A percentile compares a stretch with the other conserved stretches of the same genome.
Conservation (phyloP, 352 stramenopile species). For the Aphanomyces astaci region DNA sequence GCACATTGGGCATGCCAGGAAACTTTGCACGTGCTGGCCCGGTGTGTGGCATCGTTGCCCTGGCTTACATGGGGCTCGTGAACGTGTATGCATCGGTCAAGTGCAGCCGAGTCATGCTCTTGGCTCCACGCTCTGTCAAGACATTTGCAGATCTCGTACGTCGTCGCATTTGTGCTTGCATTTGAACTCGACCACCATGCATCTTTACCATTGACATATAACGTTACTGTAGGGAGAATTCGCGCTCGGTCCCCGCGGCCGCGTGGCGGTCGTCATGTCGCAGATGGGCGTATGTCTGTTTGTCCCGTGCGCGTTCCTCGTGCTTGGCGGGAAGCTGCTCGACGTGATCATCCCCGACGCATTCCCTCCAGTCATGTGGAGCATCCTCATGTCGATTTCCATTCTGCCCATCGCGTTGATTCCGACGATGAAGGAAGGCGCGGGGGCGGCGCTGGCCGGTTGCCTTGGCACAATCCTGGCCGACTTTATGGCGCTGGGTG, state of each 20-base stretch:
- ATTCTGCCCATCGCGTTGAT: slow-evolving; percentile 17
- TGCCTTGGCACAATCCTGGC: slow-evolving; percentile 23
- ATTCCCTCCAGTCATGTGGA: slow-evolving; percentile 17
- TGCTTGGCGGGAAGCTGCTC: slow-evolving; percentile 21
- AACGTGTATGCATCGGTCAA: slow-evolving; percentile 28
- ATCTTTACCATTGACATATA: too few species aligned
- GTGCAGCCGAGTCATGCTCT: slow-evolving; percentile 25
- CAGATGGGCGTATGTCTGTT: slow-evolving; percentile 24
- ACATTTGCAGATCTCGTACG: slow-evolving; percentile 31
- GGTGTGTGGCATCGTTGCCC: slow-evolving; percentile 14
- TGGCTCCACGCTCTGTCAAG: slow-evolving; percentile 13
- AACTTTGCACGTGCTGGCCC: slow-evolving; percentile 27
- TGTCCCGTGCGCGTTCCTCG: slow-evolving; percentile 23
- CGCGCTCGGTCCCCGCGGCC: slow-evolving; percentile 20
- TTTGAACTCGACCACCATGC: too few species aligned
- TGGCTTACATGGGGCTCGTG: slow-evolving; percentile 24
- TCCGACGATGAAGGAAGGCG: slow-evolving; percentile 25
- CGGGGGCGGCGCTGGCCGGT: slow-evolving; percentile 18
- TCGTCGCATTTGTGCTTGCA: background rate
- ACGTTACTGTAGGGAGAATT: slow-evolving; percentile 13
- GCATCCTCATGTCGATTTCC: slow-evolving; percentile 22
- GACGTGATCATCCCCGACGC: slow-evolving; percentile 22
- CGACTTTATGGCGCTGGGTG: slow-evolving; percentile 23
- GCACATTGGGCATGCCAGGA: slow-evolving; percentile 26
- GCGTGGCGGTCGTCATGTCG: slow-evolving; percentile 21